These are phyloP conservation scores for Diplogelasinospora grovesii DNA, from an alignment of 495 filamentous ascomycete genomes.

Conservation along the genomic window DNA sequence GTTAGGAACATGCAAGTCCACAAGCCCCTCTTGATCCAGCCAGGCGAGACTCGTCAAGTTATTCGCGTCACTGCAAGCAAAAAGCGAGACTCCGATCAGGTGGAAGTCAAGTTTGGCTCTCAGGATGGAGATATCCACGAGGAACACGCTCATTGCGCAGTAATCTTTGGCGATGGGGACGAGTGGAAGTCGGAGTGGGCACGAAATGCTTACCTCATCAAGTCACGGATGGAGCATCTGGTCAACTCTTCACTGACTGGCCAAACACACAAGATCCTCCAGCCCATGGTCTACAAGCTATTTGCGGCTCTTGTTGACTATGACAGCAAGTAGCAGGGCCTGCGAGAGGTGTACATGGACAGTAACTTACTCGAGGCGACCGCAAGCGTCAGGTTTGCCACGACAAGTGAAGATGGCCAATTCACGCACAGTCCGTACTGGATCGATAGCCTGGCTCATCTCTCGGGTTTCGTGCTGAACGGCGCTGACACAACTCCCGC, in stretches of 20 bases:
- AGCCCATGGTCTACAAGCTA: slow-evolving; percentile 58
- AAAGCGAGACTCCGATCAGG: slow-evolving; percentile 7
- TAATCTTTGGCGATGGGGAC: slow-evolving; percentile 23
- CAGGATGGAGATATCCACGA: slow-evolving; percentile 11
- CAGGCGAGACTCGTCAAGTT: slow-evolving; percentile 7
- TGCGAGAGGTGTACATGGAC: slow-evolving; percentile 21
- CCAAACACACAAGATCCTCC: slow-evolving; percentile 42
- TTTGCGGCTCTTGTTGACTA: slow-evolving; percentile 56
- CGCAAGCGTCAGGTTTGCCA: slow-evolving; percentile 18
- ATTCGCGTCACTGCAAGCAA: slow-evolving; percentile 16
- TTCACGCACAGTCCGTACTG: slow-evolving; percentile 55
- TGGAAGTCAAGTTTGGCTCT: slow-evolving; percentile 15
- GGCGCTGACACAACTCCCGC: slow-evolving; percentile 52
- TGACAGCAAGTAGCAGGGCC: slow-evolving; percentile 15
- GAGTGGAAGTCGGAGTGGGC: slow-evolving; percentile 34
- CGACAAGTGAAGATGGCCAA: slow-evolving; percentile 35
- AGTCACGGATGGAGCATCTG: slow-evolving; percentile 31
- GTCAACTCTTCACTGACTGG: slow-evolving; percentile 25
- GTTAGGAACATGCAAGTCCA: slow-evolving; percentile 48
- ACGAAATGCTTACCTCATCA: slow-evolving; percentile 35
- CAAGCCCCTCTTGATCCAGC: slow-evolving; percentile 48
- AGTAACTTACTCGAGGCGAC: slow-evolving; percentile 21
- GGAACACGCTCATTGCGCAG: slow-evolving; percentile 32
- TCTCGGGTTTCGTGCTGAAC: slow-evolving; percentile 64
- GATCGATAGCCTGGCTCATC: slow-evolving; percentile 52